Base-by-base conservation (phyloP, 768 basidiomycete genomes). In the Cystofilobasidium bisporidii region DNA sequence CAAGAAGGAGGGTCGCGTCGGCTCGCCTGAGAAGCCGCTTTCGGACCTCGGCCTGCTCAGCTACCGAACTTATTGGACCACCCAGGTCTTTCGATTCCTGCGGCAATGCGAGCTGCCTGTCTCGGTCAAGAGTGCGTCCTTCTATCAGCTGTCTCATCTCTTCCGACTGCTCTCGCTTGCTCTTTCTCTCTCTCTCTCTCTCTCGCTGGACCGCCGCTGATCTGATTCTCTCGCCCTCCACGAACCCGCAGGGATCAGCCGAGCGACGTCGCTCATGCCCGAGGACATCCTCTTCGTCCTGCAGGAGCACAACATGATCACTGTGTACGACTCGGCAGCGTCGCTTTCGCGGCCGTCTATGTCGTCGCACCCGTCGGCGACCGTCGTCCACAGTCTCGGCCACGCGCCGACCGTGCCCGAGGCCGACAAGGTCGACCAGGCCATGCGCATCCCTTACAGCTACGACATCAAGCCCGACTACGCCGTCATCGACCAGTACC, bases 1-100 rank as follows among this genome's bases (percentile, higher is more conserved):
- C 10, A 94, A 89, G 81, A 96, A 96, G 74, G 96, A 99, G 76
- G 85, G 85, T 38, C 81, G 91, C 63, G 74, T 85, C 15, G 96
- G 96, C 26, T 91, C 93, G 10, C 96, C 96, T 1, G 96, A 99
- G 77, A 93, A 93, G 73, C 96, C 96, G 17, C 83, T 99, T 17
- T 97, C 92, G 50, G 87, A 84, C 47, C 83, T 99, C 30, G 96
- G 96, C 28, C 87, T 89, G 17, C 80, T 98, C 63, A 89, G 91
- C n/a, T 99, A 99, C 79, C 86, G 82, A 79, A 89, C 86, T 71
- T 98, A 98, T 75, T 98, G 96, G 94, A 89, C 86, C 3, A 79
- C 92, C 55, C 82, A 90, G 41, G 74, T 97, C 63, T 92, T 91
- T 84, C 83, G 86, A 63, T 93, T 86, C 77, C 79, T 88, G 63